These are phyloP conservation scores for Eragrostis tef DNA, from an alignment of 202 grass and related monocot species.

Conservation along the genomic window DNA sequence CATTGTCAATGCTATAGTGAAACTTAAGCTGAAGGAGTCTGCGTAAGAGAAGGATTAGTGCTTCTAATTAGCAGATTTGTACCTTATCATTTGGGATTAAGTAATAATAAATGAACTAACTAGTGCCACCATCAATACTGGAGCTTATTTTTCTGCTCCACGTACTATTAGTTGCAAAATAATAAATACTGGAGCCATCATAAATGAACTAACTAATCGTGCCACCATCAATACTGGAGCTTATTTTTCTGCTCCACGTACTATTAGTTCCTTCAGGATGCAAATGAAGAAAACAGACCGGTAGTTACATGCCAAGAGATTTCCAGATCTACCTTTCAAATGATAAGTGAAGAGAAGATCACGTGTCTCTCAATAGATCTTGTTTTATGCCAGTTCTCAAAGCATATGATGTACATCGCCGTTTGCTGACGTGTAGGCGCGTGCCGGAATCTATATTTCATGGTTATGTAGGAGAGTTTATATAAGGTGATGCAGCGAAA, in stretches of 20 bases:
- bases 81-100: not conserved
- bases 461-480: slow-evolving; percentile 17
- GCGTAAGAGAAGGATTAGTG: not conserved
- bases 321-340: slow-evolving; percentile 23
- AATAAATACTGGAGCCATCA: too few species aligned
- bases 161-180: too few species aligned
- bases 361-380: slow-evolving; percentile 18
- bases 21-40: not conserved
- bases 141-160: too few species aligned
- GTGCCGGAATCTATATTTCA: slow-evolving; percentile 33
- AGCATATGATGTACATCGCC: not conserved
- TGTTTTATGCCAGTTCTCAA: slow-evolving; percentile 7
- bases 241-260: slow-evolving; percentile 4
- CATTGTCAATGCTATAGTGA: not conserved
- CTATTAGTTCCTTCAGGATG: not conserved
- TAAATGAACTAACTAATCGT: not conserved
- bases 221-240: not conserved
- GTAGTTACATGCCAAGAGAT: not conserved
- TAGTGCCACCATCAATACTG: not conserved
- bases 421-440: not conserved
- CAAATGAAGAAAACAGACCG: not conserved
- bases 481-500: not conserved
- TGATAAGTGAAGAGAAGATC: not conserved
- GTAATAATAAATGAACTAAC: not conserved
- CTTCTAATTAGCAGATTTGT: slow-evolving; percentile 23